These are phyloP conservation scores for Stephania yunnanensis DNA, from an alignment of 164 flowering plant genomes.

Conservation along the genomic window DNA sequence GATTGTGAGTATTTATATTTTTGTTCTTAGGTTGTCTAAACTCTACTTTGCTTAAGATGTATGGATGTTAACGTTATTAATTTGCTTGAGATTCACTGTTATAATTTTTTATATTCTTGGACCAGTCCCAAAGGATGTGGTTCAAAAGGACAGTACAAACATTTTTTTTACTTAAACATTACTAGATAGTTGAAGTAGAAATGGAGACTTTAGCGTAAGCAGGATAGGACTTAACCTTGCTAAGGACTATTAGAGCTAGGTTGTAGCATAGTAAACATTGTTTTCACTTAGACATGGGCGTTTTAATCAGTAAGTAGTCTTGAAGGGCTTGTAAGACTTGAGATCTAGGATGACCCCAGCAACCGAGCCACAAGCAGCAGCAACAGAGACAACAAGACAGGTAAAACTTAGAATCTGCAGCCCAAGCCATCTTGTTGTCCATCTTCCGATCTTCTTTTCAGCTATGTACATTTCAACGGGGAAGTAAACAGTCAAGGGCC, in stretches of 20 bases:
- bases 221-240: neutral
- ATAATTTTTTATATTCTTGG: neutral
- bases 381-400: conserved; percentile 41
- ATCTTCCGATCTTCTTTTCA: conserved; percentile 33
- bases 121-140: neutral
- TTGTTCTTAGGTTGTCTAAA: too few relatives aligned
- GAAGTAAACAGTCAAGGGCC: conserved; percentile 56
- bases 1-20: too few relatives aligned
- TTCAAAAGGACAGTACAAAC: neutral
- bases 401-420: conserved; percentile 44
- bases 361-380: conserved; percentile 51
- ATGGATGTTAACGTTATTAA: too few relatives aligned
- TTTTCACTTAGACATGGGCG: neutral
- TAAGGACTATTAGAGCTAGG: neutral
- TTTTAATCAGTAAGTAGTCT: conserved; percentile 28
- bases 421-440: conserved; percentile 39
- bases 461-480: conserved; percentile 57
- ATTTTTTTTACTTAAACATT: neutral
- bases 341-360: conserved; percentile 56
- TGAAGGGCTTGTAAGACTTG: conserved; percentile 51
- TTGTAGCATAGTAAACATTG: too few relatives aligned
- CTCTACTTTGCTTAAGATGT: too few relatives aligned
- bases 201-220: neutral
- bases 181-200: neutral
- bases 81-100: neutral